Conservation (phyloP, 1,284 basidiomycete genomes). For the Termitomyces sp. region DNA sequence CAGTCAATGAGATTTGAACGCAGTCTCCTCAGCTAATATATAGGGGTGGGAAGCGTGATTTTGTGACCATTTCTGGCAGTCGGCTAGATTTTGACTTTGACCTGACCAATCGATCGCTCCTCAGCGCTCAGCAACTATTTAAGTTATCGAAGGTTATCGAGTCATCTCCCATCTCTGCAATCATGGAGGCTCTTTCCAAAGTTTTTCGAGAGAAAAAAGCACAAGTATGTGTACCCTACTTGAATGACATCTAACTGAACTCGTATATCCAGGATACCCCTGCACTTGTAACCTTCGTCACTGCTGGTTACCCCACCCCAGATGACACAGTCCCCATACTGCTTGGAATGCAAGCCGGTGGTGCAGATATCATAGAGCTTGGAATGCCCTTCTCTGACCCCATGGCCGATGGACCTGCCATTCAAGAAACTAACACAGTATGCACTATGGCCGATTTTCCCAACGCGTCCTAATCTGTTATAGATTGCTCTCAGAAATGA, state of each 20-base stretch:
- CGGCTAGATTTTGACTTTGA: conserved; percentile 6
- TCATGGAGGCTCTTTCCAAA: conserved; percentile 73
- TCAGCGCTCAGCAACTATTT: no score
- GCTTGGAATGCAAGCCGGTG: conserved; percentile 89
- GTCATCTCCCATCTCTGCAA: conserved; percentile 16
- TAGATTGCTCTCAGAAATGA: conserved; percentile 81
- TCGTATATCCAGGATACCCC: conserved; percentile 51
- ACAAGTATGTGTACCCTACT: conserved; percentile 39
- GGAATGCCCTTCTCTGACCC: conserved; percentile 97
- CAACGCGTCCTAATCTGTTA: conserved; percentile 3
- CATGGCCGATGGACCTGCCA: conserved; percentile 88
- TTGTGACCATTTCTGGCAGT: neutral
- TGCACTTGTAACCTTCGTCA: conserved; percentile 85
- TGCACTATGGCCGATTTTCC: conserved; percentile 24
- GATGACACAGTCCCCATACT: conserved; percentile 84
- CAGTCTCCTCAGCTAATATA: neutral
- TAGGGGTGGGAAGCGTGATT: no score
- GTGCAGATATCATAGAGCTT: conserved; percentile 93
- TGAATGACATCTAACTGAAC: neutral
- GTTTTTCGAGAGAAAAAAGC: conserved; percentile 72
- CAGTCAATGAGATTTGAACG: neutral
- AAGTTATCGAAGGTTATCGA: conserved; percentile 18
- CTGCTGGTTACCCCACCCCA: conserved; percentile 80
- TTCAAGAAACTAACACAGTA: conserved; percentile 90
- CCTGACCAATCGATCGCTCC: no score